A percentile compares a stretch with the other conserved stretches of the same genome.
phyloP scores from a whole-genome alignment of 176 grass and related monocot genomes.

The Oryza glumipatula region DNA sequence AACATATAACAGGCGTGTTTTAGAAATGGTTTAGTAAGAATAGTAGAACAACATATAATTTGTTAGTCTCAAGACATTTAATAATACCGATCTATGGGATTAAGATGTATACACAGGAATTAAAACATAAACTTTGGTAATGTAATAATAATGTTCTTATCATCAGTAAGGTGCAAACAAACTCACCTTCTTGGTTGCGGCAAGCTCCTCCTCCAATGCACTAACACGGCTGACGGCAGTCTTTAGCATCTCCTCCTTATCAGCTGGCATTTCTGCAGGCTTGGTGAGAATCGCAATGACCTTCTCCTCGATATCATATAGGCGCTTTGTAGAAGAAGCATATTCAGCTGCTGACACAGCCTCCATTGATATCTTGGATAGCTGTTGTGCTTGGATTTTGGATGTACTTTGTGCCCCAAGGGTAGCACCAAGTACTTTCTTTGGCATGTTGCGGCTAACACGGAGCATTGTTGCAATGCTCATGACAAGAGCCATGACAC shows the following conservation, averaged over 20 bases:
- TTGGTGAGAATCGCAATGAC: conserved; percentile 55
- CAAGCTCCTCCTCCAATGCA: conserved; percentile 82
- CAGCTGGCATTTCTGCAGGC: conserved; percentile 49
- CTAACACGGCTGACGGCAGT: conserved; percentile 70
- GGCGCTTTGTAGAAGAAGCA: conserved; percentile 51
- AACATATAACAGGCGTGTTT: conserved; percentile 4
- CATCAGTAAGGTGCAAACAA: not conserved
- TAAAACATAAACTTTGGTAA: not conserved
- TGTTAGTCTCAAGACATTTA: not conserved
- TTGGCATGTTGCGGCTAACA: conserved; percentile 61
- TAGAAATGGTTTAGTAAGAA: not conserved
- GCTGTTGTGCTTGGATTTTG: conserved; percentile 15
- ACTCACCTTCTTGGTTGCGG: conserved; percentile 80
- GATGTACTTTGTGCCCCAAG: conserved; percentile 16
- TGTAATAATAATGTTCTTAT: not conserved
- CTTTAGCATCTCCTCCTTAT: conserved; percentile 86
- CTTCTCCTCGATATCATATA: conserved; percentile 83
- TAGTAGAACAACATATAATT: not conserved
- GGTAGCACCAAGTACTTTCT: conserved; percentile 46
- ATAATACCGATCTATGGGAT: not conserved
- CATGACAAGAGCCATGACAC: conserved; percentile 82
- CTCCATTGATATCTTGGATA: conserved; percentile 31
- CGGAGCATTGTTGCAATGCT: conserved; percentile 73
- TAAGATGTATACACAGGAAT: not conserved
- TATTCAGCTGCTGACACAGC: conserved; percentile 47